phyloP scores from a whole-genome alignment of 148 eudicot species.

The Fagopyrum homotropicum region DNA sequence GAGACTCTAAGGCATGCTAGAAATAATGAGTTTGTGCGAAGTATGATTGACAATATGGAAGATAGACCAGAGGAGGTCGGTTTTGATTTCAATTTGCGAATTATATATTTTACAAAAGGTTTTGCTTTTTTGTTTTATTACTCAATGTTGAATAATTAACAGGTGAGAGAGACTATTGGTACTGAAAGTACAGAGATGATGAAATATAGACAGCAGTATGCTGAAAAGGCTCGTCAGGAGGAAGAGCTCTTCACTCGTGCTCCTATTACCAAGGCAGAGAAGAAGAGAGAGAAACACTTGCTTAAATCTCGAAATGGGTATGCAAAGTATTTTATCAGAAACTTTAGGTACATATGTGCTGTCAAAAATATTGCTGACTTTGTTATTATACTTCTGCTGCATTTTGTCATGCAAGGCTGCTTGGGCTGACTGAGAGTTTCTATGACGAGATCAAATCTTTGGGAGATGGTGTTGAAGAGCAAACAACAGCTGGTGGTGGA shows the following conservation, averaged over 20 bases:
- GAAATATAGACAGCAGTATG: constrained; percentile 34
- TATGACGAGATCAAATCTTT: constrained; percentile 67
- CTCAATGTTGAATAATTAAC: constrained; percentile 13
- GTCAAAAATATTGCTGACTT: neutral
- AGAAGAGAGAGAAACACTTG: constrained; percentile 46
- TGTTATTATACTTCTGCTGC: neutral
- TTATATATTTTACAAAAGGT: neutral
- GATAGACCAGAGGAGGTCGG: constrained; percentile 94
- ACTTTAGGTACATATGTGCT: neutral
- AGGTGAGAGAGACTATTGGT: constrained; percentile 63
- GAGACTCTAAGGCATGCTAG: constrained; percentile 33
- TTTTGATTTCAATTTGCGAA: neutral
- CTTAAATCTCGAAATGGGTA: constrained; percentile 74
- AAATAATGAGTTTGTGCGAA: constrained; percentile 41
- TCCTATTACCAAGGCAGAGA: constrained; percentile 63
- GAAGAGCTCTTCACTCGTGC: constrained; percentile 82
- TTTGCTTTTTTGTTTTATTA: neutral
- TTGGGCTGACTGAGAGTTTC: constrained; percentile 71
- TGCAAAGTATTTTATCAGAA: constrained; percentile 4
- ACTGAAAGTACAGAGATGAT: constrained; percentile 56
- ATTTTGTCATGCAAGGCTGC: constrained; percentile 35
- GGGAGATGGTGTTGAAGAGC: constrained; percentile 41
- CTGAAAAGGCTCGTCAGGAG: constrained; percentile 56
- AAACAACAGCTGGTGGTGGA: constrained; percentile 28
- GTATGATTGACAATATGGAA: constrained; percentile 55